These are phyloP conservation scores for Nakazawaea molendinolei DNA, from an alignment of 805 yeast genomes.

Conservation along the genomic window DNA sequence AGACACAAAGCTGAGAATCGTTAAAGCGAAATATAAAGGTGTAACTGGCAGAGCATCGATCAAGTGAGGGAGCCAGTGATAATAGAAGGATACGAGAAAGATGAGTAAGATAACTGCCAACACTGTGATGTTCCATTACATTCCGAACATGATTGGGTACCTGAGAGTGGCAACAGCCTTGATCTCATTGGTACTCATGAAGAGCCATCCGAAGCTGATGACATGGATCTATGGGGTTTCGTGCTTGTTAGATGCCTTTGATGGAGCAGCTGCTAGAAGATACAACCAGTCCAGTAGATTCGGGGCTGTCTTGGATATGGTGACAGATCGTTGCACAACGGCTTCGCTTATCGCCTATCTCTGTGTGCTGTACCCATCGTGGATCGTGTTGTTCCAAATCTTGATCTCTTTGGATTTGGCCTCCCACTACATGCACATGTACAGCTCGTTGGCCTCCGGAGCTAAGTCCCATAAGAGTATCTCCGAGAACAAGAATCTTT, in stretches of 20 bases:
- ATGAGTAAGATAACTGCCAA: conserved; percentile 3
- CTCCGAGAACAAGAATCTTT: conserved; percentile 58
- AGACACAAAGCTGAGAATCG: too few species aligned
- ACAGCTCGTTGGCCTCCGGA: conserved; percentile 81
- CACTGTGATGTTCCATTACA: conserved; percentile 37
- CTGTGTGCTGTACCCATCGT: conserved; percentile 71
- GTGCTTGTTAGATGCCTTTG: conserved; percentile 91
- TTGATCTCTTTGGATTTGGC: conserved; percentile 82
- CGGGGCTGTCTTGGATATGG: conserved; percentile 98
- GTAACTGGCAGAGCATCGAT: too few species aligned
- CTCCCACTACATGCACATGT: conserved; percentile 98
- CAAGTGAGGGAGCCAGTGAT: too few species aligned
- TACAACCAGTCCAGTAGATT: conserved; percentile 84
- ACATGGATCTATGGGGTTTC: conserved; percentile 75
- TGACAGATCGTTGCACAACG: conserved; percentile 96
- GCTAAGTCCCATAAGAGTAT: conserved; percentile 79
- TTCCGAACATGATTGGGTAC: conserved; percentile 92
- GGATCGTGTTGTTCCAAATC: conserved; percentile 68
- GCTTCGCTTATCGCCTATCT: conserved; percentile 85
- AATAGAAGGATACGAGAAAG: too few species aligned
- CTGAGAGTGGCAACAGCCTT: conserved; percentile 76
- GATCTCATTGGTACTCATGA: conserved; percentile 77
- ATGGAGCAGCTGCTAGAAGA: conserved; percentile 90
- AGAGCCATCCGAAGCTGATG: conserved; percentile 73
- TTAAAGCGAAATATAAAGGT: too few species aligned